Evolutionary conservation across 2,329 filamentous ascomycete genomes (phyloP), one percentile per base, ranked within the genome.

Genomic region (Nothomitra cinnamomea): DNA sequence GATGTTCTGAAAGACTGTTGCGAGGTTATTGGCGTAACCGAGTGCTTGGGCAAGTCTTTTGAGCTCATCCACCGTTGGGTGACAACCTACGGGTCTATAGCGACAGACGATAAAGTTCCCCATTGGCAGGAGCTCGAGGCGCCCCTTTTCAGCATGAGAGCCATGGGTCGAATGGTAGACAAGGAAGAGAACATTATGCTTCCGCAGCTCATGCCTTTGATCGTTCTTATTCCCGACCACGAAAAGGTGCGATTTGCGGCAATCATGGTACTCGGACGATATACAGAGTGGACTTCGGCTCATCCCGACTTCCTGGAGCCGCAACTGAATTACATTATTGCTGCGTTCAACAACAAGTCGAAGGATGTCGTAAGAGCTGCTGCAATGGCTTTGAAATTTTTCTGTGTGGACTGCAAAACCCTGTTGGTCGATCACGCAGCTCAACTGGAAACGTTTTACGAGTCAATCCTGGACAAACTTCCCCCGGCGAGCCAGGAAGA

Each of bases 171-270:
- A 55, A 95, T 96, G 87, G 90, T 98, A 12, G 84, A 90, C 54
- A 82, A 82, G 55, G 85, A 94, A 50, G 92, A 98, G 67, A 83
- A 76, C 59, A 81, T 87, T 40, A 86, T 98, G 61, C 74, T 98
- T 41, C 86, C 88, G 2, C 86, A 90, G 63, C 80, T 98, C 15
- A 95, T 98, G 70, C 89, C 89, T 17, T 74, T 98, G 54, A 80
- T 98, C 57, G 87, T 95, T 10, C 86, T 94, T 64, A 94, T 98
- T 56, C 92, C 92, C 0, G 83, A 86, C 62, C 92, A 98, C 62
- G 87, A 96, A 68, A 98, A 96, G 71, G 78, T 98, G n/a, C 87
- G 89, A 6, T 98, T 98, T 68, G 90, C 94, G 57, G 90, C 90
- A 4, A 95, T 96, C 62, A 95, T 98, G 88, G 89, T 94, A 2